A percentile compares a stretch with the other conserved stretches of the same genome.
These are phyloP conservation scores for Irpex lacteus DNA, from an alignment of 1,284 basidiomycete genomes.

Conservation along the genomic window DNA sequence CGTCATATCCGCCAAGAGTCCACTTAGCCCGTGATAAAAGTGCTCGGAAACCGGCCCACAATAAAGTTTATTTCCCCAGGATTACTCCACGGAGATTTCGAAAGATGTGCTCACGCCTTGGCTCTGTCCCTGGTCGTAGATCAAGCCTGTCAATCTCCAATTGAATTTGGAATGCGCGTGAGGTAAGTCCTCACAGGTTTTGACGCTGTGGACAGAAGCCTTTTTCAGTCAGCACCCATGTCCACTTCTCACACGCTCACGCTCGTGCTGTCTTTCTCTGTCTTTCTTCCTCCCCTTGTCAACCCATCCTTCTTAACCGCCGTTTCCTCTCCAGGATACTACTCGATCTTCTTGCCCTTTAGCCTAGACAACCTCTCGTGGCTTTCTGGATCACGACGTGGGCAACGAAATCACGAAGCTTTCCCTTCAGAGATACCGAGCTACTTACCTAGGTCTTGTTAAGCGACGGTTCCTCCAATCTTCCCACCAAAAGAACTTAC, in stretches of 20 bases:
- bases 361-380: neutral
- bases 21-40: neutral
- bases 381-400: neutral
- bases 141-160: neutral
- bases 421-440: neutral
- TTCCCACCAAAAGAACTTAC: neutral
- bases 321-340: neutral
- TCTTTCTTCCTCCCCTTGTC: neutral
- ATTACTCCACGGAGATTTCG: neutral
- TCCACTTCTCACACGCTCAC: neutral
- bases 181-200: neutral
- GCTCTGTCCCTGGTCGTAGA: neutral
- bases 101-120: neutral
- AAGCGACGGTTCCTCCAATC: neutral
- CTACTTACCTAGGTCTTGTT: neutral
- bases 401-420: neutral
- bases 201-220: neutral
- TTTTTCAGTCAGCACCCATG: neutral
- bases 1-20: neutral
- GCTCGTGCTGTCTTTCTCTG: neutral
- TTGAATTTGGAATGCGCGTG: neutral
- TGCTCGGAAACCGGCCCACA: neutral
- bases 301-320: neutral
- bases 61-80: neutral
- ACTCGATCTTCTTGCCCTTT: neutral